Conservation (phyloP, 1,284 basidiomycete species). For the Ceratobasidium sp. region DNA sequence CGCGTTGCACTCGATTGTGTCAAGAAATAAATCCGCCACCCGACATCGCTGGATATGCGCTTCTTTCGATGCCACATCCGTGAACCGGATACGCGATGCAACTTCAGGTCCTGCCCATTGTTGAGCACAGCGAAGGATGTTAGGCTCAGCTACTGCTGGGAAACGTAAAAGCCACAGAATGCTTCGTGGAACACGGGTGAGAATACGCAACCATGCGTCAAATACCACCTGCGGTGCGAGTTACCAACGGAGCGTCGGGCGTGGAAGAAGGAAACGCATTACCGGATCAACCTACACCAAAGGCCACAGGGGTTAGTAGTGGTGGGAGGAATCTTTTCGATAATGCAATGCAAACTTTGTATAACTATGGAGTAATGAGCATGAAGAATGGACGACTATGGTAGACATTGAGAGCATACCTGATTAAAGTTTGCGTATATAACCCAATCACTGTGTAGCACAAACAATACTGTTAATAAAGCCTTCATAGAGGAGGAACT, state of each 20-base stretch:
- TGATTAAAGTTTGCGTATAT: constrained; percentile 73
- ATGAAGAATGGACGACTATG: neutral
- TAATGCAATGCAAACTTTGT: constrained; percentile 57
- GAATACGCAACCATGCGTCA: constrained; percentile 63
- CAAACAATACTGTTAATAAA: neutral
- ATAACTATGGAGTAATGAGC: constrained; percentile 51
- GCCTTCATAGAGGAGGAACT: neutral
- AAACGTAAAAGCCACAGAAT: constrained; percentile 70
- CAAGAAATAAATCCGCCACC: constrained; percentile 67
- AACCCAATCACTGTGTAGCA: constrained; percentile 53
- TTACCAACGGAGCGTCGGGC: neutral
- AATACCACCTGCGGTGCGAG: constrained; percentile 55
- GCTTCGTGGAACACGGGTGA: constrained; percentile 59
- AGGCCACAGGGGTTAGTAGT: constrained; percentile 6
- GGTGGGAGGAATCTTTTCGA: neutral
- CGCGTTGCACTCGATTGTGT: constrained; percentile 70
- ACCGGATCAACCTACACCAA: constrained; percentile 58
- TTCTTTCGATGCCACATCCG: constrained; percentile 63
- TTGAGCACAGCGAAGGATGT: constrained; percentile 59
- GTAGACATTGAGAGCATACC: constrained; percentile 48
- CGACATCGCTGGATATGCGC: constrained; percentile 62
- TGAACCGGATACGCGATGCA: constrained; percentile 62
- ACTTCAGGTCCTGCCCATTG: constrained; percentile 63
- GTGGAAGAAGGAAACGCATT: constrained; percentile 39
- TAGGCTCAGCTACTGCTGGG: constrained; percentile 62